A percentile compares a stretch with the other conserved stretches of the same genome.
Evolutionary conservation across 306 rosid species (phyloP).

Genomic region (Rosa chinensis): DNA sequence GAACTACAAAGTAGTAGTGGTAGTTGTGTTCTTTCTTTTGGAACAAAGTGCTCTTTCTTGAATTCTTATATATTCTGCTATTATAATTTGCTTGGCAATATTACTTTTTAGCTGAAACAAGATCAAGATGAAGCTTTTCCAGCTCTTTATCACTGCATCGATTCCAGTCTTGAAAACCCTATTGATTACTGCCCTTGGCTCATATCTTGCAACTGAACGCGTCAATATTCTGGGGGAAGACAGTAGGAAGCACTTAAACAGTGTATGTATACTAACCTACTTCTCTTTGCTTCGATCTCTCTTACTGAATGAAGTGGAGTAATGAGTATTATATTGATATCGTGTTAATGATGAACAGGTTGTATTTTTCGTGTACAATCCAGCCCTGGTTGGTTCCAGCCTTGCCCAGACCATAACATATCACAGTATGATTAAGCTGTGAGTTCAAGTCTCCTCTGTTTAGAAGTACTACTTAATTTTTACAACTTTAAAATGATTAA

Average conservation of each 20-base stretch:
- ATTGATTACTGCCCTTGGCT: slow-evolving; percentile 49
- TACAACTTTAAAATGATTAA: background rate
- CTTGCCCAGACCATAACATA: slow-evolving; percentile 48
- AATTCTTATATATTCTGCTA: background rate
- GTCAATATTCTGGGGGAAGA: slow-evolving; percentile 41
- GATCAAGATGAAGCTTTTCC: slow-evolving; percentile 32
- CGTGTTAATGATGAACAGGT: slow-evolving; percentile 25
- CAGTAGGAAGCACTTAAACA: slow-evolving; percentile 48
- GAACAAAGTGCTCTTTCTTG: background rate
- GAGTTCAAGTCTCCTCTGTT: slow-evolving; percentile 11
- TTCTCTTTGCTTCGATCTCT: background rate
- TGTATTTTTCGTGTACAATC: slow-evolving; percentile 48
- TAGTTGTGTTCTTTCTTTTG: background rate
- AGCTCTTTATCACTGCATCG: slow-evolving; percentile 50
- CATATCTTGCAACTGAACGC: slow-evolving; percentile 45
- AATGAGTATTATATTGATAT: background rate
- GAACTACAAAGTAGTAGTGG: background rate
- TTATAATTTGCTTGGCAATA: background rate
- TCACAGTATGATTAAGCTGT: slow-evolving; percentile 48
- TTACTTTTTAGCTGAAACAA: background rate
- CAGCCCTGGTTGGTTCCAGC: slow-evolving; percentile 46
- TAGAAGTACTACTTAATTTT: background rate
- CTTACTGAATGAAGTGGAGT: background rate
- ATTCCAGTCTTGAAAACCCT: slow-evolving; percentile 57
- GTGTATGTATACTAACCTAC: slow-evolving; percentile 18